A percentile compares a stretch with the other conserved stretches of the same genome.
phyloP scores from a whole-genome alignment of 208 protist species.

The Leishmania lainsoni region DNA sequence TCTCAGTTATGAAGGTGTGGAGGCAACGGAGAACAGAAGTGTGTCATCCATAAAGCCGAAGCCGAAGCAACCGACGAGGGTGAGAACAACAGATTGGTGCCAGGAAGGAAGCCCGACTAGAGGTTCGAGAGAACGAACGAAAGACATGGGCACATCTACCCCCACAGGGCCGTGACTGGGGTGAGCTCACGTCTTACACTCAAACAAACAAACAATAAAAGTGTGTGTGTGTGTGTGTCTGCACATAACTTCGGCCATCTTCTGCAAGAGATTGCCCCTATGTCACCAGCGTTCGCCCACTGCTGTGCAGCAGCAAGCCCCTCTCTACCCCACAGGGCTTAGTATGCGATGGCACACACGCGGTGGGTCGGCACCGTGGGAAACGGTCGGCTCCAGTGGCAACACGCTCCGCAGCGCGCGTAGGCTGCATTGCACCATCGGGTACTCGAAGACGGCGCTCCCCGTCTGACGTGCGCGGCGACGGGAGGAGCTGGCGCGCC shows the following conservation, averaged over 20 bases:
- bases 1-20: not conserved
- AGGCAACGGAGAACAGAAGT: not conserved
- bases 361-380: conserved; percentile 29
- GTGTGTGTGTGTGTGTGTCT: not conserved
- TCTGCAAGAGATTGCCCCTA: conserved; percentile 30
- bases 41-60: not conserved
- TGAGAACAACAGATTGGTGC: not conserved
- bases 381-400: conserved; percentile 42
- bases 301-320: not conserved
- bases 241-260: conserved; percentile 41
- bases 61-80: not conserved
- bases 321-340: not conserved
- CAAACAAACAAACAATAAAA: not conserved
- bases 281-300: conserved; percentile 22
- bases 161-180: not conserved
- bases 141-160: not conserved
- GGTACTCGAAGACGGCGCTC: conserved; percentile 43
- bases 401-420: conserved; percentile 41
- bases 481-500: not conserved
- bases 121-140: not conserved
- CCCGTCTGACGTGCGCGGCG: not conserved
- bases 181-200: not conserved
- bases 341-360: not conserved
- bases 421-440: conserved; percentile 48
- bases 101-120: not conserved